Evolutionary conservation across 1,284 basidiomycete genomes (phyloP).

Genomic region (Trichosporon asahii): DNA sequence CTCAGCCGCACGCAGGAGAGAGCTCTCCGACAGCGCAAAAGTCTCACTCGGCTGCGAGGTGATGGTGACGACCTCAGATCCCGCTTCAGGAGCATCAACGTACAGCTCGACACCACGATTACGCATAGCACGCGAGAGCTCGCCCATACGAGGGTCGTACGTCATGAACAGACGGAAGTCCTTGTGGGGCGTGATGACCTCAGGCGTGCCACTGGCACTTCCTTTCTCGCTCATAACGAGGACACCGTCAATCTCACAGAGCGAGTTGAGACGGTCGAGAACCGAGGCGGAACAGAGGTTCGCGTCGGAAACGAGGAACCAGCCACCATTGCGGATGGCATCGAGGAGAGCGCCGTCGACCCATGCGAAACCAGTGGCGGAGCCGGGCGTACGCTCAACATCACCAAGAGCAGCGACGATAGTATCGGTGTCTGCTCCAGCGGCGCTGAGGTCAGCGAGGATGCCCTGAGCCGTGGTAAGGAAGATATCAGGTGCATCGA

Average conservation of each 20-base stretch:
- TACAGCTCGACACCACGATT: conserved; percentile 90
- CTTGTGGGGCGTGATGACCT: conserved; percentile 75
- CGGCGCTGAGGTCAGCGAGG: conserved; percentile 22
- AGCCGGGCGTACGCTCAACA: conserved; percentile 51
- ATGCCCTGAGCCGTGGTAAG: conserved; percentile 13
- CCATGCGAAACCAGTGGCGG: conserved; percentile 74
- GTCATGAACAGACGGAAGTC: conserved; percentile 93
- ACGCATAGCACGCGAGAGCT: conserved; percentile 96
- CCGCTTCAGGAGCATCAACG: conserved; percentile 21
- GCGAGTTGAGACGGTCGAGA: conserved; percentile 91
- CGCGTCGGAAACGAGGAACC: conserved; percentile 89
- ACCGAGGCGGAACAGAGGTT: conserved; percentile 95
- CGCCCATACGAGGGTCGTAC: conserved; percentile 84
- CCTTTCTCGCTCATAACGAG: conserved; percentile 88
- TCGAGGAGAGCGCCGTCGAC: conserved; percentile 88
- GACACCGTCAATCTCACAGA: conserved; percentile 82
- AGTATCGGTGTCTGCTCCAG: conserved; percentile 36
- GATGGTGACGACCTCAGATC: not conserved
- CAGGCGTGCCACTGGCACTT: conserved; percentile 64
- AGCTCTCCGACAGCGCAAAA: conserved; percentile 17
- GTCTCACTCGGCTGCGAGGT: not conserved
- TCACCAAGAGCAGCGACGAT: conserved; percentile 14
- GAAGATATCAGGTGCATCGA: conserved; percentile 22
- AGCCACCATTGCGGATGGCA: conserved; percentile 81
- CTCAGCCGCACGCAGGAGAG: conserved; percentile 13